Conservation (phyloP, 2,329 filamentous ascomycete species). For the Dryadomyces quercivorus region DNA sequence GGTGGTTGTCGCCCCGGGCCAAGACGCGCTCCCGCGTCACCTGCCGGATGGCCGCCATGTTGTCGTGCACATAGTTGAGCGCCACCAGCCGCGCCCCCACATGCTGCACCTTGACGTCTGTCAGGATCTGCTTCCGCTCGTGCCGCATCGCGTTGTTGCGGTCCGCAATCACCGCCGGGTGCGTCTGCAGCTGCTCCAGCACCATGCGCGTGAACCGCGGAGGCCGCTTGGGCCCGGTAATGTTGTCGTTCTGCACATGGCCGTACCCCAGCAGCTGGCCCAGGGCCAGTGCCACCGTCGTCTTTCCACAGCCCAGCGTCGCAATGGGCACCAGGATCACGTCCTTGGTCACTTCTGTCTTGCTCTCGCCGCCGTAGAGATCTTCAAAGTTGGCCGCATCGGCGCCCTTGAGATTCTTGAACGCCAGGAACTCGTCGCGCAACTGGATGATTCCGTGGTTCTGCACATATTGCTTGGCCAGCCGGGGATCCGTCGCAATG, state of each 20-base stretch:
- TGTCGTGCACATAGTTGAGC: slow-evolving; percentile 75
- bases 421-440: slow-evolving; percentile 74
- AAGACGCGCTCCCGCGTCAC: slow-evolving; percentile 71
- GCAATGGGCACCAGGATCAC: slow-evolving; percentile 83
- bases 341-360: slow-evolving; percentile 47
- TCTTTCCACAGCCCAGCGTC: slow-evolving; percentile 94
- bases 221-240: slow-evolving; percentile 66
- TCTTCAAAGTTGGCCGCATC: slow-evolving; percentile 74
- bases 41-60: slow-evolving; percentile 59
- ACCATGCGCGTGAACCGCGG: slow-evolving; percentile 65
- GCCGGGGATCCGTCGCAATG: slow-evolving; percentile 52
- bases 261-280: slow-evolving; percentile 80
- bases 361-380: slow-evolving; percentile 34
- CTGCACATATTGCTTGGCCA: slow-evolving; percentile 61
- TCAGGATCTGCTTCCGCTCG: slow-evolving; percentile 78
- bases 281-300: slow-evolving; percentile 74
- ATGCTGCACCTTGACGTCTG: slow-evolving; percentile 55
- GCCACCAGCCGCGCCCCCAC: slow-evolving; percentile 63
- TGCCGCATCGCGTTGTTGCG: slow-evolving; percentile 86
- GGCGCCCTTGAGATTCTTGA: slow-evolving; percentile 72
- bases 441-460: slow-evolving; percentile 95
- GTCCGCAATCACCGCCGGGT: slow-evolving; percentile 74
- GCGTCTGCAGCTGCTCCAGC: slow-evolving; percentile 47
- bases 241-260: slow-evolving; percentile 94
- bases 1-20: slow-evolving; percentile 85